Evolutionary conservation across 2,329 filamentous ascomycete genomes (phyloP), one percentile per base, ranked within the genome.

Genomic region (Paradendryphiella salina): DNA sequence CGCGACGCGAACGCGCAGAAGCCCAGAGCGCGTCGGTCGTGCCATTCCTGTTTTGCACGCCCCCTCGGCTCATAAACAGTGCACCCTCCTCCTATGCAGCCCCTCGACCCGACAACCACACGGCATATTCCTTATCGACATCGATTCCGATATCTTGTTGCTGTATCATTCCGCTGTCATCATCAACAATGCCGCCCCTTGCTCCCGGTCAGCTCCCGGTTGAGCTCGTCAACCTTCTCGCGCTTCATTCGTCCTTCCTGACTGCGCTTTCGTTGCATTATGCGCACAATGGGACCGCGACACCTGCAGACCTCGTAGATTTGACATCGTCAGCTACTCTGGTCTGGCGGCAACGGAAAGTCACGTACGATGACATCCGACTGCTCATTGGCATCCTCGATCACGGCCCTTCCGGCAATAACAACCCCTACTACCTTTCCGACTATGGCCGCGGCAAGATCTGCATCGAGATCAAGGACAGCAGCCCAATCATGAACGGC

Each of bases 211-310:
- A 65, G 57, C 65, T 79, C 40, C 77, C 77, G 4, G 54, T 60
- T 31, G 74, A 75, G 52, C 65, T 80, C 7, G 66, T 75, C 48
- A 74, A 77, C 41, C 70, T 79, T 34, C 70, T 75, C 40, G 61
- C 65, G n/a, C 69, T 80, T 6, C 75, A 80, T 59, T 70, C 72
- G 7, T 76, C 78, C 29, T 79, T 81, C 56, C 72, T 81, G 14
- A 76, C 74, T 13, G 75, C 78, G n/a, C 67, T 80, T 10, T 76
- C 77, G 5, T 66, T 80, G 21, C 76, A 80, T 57, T 78, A 76
- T 55, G 75, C 79, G 15, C 78, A 80, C 60, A 78, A 79, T 50
- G 77, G 76, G 38, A 74, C 73, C 10, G 69, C 75, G 5, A 68
- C 74, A 13, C 72, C 77, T n/a, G 71, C 75, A 45, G 70, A 79